Evolutionary conservation across 1,139 yeast genomes (phyloP).

Genomic region (Geotrichum carabidarum): DNA sequence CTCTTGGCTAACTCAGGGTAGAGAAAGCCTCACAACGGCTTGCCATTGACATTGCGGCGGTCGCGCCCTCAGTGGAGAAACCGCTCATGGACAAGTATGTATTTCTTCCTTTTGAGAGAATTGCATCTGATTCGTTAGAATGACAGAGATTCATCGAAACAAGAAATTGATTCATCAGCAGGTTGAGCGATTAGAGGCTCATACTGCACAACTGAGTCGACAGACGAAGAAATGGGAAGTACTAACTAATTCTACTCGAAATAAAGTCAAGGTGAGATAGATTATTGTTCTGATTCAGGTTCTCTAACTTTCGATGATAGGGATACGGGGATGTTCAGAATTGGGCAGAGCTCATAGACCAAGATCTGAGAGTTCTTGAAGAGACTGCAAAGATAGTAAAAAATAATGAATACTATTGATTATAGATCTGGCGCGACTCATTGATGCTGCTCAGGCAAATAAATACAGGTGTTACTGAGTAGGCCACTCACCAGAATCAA

Average conservation of each 20-base stretch:
- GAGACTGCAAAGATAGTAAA: slow-evolving; percentile 27
- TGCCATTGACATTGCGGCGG: slow-evolving; percentile 18
- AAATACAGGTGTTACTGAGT: not conserved
- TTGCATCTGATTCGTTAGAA: slow-evolving; percentile 6
- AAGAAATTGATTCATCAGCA: slow-evolving; percentile 27
- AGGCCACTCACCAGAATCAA: slow-evolving; percentile 42
- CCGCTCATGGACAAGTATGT: slow-evolving; percentile 26
- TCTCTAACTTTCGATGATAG: not conserved
- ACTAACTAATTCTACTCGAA: slow-evolving; percentile 23
- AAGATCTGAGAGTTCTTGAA: slow-evolving; percentile 47
- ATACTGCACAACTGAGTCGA: slow-evolving; percentile 22
- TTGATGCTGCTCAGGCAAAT: not conserved
- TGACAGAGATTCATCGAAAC: slow-evolving; percentile 29
- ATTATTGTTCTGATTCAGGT: not conserved
- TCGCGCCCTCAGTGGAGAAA: slow-evolving; percentile 27
- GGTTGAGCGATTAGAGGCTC: slow-evolving; percentile 23
- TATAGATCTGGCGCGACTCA: not conserved
- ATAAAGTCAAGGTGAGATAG: slow-evolving; percentile 21
- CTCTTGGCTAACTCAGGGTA: slow-evolving; percentile 2
- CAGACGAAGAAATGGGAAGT: slow-evolving; percentile 25
- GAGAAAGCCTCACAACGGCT: slow-evolving; percentile 19
- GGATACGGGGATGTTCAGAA: slow-evolving; percentile 43
- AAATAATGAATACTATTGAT: slow-evolving; percentile 13
- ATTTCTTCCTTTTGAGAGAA: not conserved
- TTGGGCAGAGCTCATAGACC: slow-evolving; percentile 47